Evolutionary conservation across 1,139 yeast species (phyloP).

Genomic region (Pichia norvegensis): DNA sequence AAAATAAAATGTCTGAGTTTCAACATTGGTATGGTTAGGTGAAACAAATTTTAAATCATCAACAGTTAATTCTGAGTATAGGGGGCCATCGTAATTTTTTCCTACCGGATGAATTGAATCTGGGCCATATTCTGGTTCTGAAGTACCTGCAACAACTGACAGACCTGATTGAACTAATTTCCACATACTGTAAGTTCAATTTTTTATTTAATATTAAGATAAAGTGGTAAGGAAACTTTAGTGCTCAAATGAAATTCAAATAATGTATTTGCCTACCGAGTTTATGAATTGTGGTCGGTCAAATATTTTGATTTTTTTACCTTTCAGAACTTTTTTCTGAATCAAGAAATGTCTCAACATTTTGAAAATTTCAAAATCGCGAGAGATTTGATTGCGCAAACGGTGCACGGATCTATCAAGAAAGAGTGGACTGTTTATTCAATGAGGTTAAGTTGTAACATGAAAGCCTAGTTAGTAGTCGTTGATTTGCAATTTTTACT

Average conservation of each 20-base stretch:
- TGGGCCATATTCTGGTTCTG: conserved; percentile 93
- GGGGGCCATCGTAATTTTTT: conserved; percentile 39
- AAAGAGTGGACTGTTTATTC: too few species aligned
- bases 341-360: too few species aligned
- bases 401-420: neutral
- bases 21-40: conserved; percentile 83
- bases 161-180: conserved; percentile 39
- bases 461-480: too few species aligned
- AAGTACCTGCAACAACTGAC: conserved; percentile 92
- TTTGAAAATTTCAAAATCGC: too few species aligned
- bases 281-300: neutral
- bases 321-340: too few species aligned
- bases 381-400: too few species aligned
- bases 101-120: conserved; percentile 84
- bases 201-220: neutral
- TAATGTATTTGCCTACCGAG: neutral
- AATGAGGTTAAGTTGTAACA: too few species aligned
- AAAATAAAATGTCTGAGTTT: conserved; percentile 89
- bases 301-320: too few species aligned
- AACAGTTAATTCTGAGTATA: conserved; percentile 46
- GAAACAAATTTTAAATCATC: conserved; percentile 65
- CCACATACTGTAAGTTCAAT: conserved; percentile 22
- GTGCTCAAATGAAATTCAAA: neutral
- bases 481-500: too few species aligned
- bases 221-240: neutral